These are phyloP conservation scores for Ogataea philodendri DNA, from an alignment of 805 yeast genomes.

Conservation along the genomic window DNA sequence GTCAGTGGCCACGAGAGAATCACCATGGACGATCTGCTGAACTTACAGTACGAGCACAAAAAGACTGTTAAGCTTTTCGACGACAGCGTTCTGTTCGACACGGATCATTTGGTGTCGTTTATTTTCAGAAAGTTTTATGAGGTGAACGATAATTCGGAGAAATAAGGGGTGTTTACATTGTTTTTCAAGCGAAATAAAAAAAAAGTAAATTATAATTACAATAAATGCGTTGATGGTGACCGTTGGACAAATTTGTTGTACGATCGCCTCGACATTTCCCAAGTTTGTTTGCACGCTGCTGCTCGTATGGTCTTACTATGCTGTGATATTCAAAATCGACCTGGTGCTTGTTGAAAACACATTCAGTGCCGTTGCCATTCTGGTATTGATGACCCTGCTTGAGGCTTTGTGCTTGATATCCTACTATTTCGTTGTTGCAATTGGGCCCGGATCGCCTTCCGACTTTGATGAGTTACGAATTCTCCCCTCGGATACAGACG, in stretches of 20 bases:
- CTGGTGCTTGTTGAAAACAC: constrained; percentile 21
- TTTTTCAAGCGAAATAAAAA: constrained; percentile 1
- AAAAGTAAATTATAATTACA: constrained; percentile 1
- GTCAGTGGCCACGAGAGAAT: constrained; percentile 46
- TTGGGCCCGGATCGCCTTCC: constrained; percentile 66
- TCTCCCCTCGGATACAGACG: constrained; percentile 20
- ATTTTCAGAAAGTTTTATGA: constrained; percentile 77
- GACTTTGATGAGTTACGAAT: constrained; percentile 47
- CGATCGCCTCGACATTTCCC: constrained; percentile 45
- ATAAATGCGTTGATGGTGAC: constrained; percentile 8
- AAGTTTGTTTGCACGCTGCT: constrained; percentile 42
- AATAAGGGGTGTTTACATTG: too few species aligned
- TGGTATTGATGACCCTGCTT: constrained; percentile 30
- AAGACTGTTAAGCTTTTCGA: constrained; percentile 56
- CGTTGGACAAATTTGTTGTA: constrained; percentile 32
- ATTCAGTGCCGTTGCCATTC: constrained; percentile 21
- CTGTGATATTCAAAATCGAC: constrained; percentile 32
- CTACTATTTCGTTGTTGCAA: constrained; percentile 49
- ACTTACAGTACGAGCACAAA: constrained; percentile 68
- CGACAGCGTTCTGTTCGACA: constrained; percentile 65
- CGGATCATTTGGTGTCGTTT: constrained; percentile 64
- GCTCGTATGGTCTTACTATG: constrained; percentile 49
- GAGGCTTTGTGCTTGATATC: constrained; percentile 43
- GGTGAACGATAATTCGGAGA: constrained; percentile 13
- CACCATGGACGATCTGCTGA: constrained; percentile 68